Evolutionary conservation across 306 rosid genomes (phyloP).

Genomic region (Corylus avellana): DNA sequence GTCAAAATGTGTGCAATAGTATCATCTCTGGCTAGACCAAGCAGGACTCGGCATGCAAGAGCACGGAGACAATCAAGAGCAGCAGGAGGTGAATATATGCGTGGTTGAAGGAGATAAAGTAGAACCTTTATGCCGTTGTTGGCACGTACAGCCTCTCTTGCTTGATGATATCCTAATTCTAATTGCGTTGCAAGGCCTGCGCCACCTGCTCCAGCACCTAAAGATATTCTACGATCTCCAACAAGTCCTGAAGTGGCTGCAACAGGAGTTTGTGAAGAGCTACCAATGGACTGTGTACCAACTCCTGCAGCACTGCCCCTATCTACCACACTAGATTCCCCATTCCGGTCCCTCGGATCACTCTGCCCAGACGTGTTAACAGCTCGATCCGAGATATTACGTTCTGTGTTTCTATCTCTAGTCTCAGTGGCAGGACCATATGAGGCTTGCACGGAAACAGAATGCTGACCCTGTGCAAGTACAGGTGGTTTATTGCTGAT

Average conservation of each 20-base stretch:
- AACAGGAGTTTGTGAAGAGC: constrained; percentile 57
- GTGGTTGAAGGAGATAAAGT: constrained; percentile 85
- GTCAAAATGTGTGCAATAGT: constrained; percentile 94
- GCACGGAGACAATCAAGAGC: constrained; percentile 97
- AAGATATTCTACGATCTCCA: constrained; percentile 91
- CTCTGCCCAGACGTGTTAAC: constrained; percentile 48
- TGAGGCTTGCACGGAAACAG: constrained; percentile 56
- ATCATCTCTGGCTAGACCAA: constrained; percentile 97
- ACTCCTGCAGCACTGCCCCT: constrained; percentile 44
- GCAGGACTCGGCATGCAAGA: constrained; percentile 89
- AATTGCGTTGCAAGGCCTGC: constrained; percentile 93
- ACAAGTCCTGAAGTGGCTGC: constrained; percentile 81
- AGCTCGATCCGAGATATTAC: constrained; percentile 62
- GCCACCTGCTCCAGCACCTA: constrained; percentile 93
- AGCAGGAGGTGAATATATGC: constrained; percentile 87
- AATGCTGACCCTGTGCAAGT: constrained; percentile 68
- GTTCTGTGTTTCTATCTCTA: constrained; percentile 76
- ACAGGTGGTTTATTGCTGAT: constrained; percentile 84
- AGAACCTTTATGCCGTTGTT: constrained; percentile 95
- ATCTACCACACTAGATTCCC: constrained; percentile 57
- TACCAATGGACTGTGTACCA: constrained; percentile 40
- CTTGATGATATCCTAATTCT: constrained; percentile 89
- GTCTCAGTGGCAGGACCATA: constrained; percentile 56
- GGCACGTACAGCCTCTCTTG: constrained; percentile 91
- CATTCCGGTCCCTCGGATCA: constrained; percentile 73